Evolutionary conservation across 2,329 filamentous ascomycete species (phyloP), one percentile per base, ranked within the genome.

Genomic region (Bipolaris bicolor): DNA sequence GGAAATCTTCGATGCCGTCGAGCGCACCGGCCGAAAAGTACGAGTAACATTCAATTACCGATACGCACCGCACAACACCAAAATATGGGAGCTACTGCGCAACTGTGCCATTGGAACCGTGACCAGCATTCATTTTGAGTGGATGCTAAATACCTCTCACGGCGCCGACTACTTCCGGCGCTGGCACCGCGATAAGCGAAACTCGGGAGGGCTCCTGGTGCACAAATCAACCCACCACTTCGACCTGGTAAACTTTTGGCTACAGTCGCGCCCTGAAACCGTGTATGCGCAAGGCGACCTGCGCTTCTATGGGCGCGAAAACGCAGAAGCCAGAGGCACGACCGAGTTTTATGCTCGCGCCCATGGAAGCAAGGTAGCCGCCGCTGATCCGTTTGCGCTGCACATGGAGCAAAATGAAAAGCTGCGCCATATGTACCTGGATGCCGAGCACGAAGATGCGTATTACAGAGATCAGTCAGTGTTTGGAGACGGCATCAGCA

Each of bases 141-240:
- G 85, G 85, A 80, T 86, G 76, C 81, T 88, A 45, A 84, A 88
- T 70, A 86, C 84, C 6, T 81, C 81, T 15, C 85, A 87, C 65
- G 85, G 85, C 15, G 84, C 85, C 2, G 85, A 88, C 68, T 87
- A 86, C 73, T 86, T 87, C 72, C 82, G 85, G 2, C 84, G 85
- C 9, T 88, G 85, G 85, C 85, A 88, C 65, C 81, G 85, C 11
- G 83, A 87, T 68, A 84, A 84, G 75, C 77, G 79, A 24, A 88
- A 87, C 72, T 83, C 81, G 55, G 85, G 85, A 11, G 84, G 84
- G 1, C 72, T 88, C 33, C 73, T 86, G 3, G 84, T 88, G 26
- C 85, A 88, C 71, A 88, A 88, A 69, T 84, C 83, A 20, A 88
- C 84, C 5, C 85, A 88, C 58, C 85, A 88, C 66, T 87, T 88